Evolutionary conservation across 352 stramenopile species (phyloP), one percentile per base, ranked within the genome.

Genomic region (Globisporangium recalcitrans): DNA sequence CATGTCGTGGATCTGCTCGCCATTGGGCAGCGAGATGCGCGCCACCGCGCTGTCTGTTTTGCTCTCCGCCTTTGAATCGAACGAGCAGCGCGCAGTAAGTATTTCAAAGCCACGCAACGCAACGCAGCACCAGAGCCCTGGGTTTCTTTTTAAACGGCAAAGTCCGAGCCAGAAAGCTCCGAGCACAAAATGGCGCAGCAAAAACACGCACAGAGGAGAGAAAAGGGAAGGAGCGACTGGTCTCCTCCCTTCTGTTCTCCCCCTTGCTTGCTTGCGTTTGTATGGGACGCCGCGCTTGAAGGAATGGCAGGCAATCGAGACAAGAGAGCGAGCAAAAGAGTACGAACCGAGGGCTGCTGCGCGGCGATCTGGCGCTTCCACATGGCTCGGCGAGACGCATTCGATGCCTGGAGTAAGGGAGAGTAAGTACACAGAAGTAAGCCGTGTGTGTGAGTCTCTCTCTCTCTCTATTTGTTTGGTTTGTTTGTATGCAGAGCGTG

Each of bases 1-100:
- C 76, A 90, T 90, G 49, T 90, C 78, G 68, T 87, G 76, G 63
- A 90, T 88, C 63, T 87, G 76, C 29, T 90, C 78, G 49, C 78
- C 80, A 38, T 84, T 88, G 8, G 78, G 80, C 19, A 88, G 53
- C 21, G 71, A 82, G 52, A 88, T 85, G 54, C 73, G 79, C 21
- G 70, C 58, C 16, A 74, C 21, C 44, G 63, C 4, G 38, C 6
- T 44, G 16, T 44, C 38, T 5, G 38, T 14, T 34, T 26, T 21
- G 40, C 42, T 27, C 7, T 60, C 54, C 1, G 48, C 34, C 69
- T 75, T 29, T 49, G 26, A 22, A 53, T 32, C 19, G 27, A 54
- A 27, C 7, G 19, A 16, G 9, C 9, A 51, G n/a, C 44, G 21
- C 7, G 27, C 46, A 52, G 46, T 31, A 52, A 52, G 46, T 52